Evolutionary conservation across 345 rosid genomes (phyloP), one percentile per base, ranked within the genome.

Genomic region (Cardamine resedifolia): DNA sequence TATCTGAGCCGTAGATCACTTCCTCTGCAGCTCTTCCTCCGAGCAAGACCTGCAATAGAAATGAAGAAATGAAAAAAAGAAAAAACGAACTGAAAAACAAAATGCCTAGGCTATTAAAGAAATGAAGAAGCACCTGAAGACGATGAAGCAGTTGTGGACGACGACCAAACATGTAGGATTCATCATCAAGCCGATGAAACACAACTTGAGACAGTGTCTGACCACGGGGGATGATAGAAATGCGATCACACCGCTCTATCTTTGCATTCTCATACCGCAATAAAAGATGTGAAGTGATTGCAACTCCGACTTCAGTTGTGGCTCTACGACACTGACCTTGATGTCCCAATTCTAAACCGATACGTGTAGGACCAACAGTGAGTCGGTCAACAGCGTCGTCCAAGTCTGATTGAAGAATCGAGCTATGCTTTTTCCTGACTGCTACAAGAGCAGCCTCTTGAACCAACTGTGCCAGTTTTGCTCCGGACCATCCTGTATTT

Each of bases 1-100:
- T 88, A 83, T 93, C 96, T 66, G 86, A 76, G 19, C 98, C 98
- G 66, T 88, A 90, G 51, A 93, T 84, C 15, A 90, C 91, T 80
- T 92, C 91, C 81, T 90, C 98, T 27, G 98, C 97, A 78, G 98
- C 98, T 80, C 98, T 87, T 45, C 91, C 98, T 28, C 90, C 98
- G 15, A 93, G 92, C 58, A 93, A 77, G 64, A 88, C 89, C 96
- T 92, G 80, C 58, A 73, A 47, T 33, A 66, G 1, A 10, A 0
- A 19, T 10, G 6, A 30, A 30, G 6, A 30, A 30, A 30, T 4
- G 6, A 30, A 30, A 6, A 30, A 5, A 5, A 9, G 38, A 34
- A 9, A 36, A 36, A 36, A 0, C 14, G 0, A 34, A 34, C 39
- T 3, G n/a, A 43, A 62, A 58, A 34, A 34, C 18, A 11, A 3